Evolutionary conservation across 495 filamentous ascomycete species (phyloP), one percentile per base, ranked within the genome.

Genomic region (Penicillium turbatum): DNA sequence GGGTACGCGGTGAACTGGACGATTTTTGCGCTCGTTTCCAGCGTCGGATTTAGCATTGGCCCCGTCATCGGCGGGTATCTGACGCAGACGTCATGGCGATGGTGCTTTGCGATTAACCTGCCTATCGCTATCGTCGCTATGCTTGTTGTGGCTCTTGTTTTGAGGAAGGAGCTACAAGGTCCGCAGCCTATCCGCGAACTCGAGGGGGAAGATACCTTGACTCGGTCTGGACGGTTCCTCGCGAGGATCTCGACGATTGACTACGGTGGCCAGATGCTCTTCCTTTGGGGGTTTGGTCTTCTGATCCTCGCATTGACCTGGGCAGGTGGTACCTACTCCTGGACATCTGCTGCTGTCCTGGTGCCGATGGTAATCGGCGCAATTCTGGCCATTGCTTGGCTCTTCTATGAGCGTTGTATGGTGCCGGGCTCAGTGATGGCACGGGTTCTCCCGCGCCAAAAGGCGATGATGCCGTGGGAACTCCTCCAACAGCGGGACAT

Each of bases 1-100:
- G 82, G 84, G 41, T 82, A 82, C 51, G 73, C 82, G 4, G 75
- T 72, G 54, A 84, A 81, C 53, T 83, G 78, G 64, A 78, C 78
- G 4, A 57, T 81, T 7, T 83, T 86, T 59, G 69, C 74, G 0
- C 37, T 83, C 1, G 62, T 82, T 3, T 64, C 66, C 3, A 80
- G 78, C 1, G 50, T 82, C 5, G 72, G 73, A 13, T 84, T 79
- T 54, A 71, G 74, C 0, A 54, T 82, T 15, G 81, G 83, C 0
- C 83, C 82, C 0, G 74, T 81, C 15, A 68, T 81, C 16, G 82
- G 82, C 11, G 70, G 70, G 32, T 74, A 66, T 52, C 38, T 52
- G 40, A 59, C 55, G 17, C 31, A 71, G 43, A 67, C 64, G 1
- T 78, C 66, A 30, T 84, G 82, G 80, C 62, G 82, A 24, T 84